Conservation (phyloP, 305 asterid species). For the Fraxinus floribunda region DNA sequence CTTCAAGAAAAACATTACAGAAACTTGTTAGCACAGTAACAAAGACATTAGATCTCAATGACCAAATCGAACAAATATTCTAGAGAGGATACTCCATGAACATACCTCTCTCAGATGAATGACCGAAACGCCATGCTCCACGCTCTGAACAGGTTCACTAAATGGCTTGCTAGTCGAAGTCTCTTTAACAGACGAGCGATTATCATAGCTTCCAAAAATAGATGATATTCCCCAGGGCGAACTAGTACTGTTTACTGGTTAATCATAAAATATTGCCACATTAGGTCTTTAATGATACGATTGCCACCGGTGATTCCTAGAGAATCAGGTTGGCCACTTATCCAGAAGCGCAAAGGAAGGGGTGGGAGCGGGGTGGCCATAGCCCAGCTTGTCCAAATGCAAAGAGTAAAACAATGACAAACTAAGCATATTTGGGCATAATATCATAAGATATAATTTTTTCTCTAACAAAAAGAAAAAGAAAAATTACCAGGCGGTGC, state of each 20-base stretch:
- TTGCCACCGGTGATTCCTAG: not conserved
- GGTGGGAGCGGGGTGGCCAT: not conserved
- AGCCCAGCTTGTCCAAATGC: not conserved
- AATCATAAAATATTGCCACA: constrained; percentile 18
- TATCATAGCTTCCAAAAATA: constrained; percentile 74
- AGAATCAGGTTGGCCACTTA: constrained; percentile 4
- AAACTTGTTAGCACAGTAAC: constrained; percentile 19
- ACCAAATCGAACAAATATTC: not conserved
- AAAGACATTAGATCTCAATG: not conserved
- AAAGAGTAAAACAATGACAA: not conserved
- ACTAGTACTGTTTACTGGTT: constrained; percentile 51
- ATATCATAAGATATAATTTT: not conserved
- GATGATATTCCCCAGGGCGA: constrained; percentile 95
- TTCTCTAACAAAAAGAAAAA: not conserved
- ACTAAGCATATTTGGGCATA: not conserved
- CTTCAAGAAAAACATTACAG: constrained; percentile 36
- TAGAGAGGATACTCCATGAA: constrained; percentile 7
- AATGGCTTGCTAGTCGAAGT: constrained; percentile 52
- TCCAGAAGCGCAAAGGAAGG: not conserved
- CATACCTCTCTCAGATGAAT: constrained; percentile 88
- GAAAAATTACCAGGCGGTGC: constrained; percentile 49
- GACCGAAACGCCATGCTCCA: constrained; percentile 63
- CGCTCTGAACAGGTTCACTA: constrained; percentile 60
- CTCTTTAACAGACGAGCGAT: constrained; percentile 61
- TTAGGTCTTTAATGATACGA: constrained; percentile 17